Evolutionary conservation across 495 filamentous ascomycete genomes (phyloP).

Genomic region (Aspergillus funiculosus): DNA sequence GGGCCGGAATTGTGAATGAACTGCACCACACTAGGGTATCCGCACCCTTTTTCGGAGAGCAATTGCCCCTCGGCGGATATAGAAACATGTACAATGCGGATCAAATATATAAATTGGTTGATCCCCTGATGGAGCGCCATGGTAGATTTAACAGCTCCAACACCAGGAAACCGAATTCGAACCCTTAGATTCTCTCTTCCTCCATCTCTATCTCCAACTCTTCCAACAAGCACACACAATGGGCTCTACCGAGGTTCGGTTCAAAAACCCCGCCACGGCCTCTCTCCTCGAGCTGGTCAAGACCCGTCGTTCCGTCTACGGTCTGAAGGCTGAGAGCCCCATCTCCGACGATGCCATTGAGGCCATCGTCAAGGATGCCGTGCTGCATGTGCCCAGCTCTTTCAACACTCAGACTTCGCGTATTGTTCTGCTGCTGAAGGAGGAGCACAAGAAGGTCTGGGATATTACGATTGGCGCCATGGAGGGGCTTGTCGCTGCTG

Average conservation of each 20-base stretch:
- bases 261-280: slow-evolving; percentile 38
- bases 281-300: slow-evolving; percentile 38
- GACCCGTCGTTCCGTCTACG: slow-evolving; percentile 43
- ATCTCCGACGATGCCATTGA: slow-evolving; percentile 38
- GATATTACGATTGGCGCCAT: slow-evolving; percentile 40
- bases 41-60: no score
- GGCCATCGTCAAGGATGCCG: slow-evolving; percentile 35
- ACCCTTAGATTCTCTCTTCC: no score
- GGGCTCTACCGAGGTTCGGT: slow-evolving; percentile 28
- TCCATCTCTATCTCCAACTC: background rate
- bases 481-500: slow-evolving; percentile 37
- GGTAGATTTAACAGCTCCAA: background rate
- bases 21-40: no score
- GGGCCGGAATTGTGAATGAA: slow-evolving; percentile 1
- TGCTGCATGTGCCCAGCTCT: slow-evolving; percentile 44
- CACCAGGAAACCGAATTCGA: background rate
- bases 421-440: slow-evolving; percentile 41
- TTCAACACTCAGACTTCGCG: slow-evolving; percentile 53
- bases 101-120: background rate
- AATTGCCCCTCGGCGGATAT: no score
- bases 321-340: slow-evolving; percentile 40
- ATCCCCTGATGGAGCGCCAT: background rate
- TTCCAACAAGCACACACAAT: slow-evolving; percentile 20
- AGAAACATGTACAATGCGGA: background rate
- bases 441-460: slow-evolving; percentile 51